phyloP scores from a whole-genome alignment of 1,284 basidiomycete genomes.

The Ganoderma meredithae region DNA sequence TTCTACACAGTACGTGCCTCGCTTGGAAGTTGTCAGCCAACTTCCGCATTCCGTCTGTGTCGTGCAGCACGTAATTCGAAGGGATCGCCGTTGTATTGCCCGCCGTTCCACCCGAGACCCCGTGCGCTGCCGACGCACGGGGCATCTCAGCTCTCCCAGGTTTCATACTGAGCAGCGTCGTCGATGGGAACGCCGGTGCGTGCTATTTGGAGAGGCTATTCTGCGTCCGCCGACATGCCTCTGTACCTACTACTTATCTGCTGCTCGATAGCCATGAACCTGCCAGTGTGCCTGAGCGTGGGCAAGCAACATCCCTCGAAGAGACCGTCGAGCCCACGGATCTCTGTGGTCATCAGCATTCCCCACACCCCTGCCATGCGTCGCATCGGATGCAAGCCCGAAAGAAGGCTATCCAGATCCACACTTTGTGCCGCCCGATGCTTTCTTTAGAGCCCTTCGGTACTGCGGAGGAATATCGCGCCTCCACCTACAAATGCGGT shows the following conservation, averaged over 20 bases:
- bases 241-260: not conserved
- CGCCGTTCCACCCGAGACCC: not conserved
- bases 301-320: not conserved
- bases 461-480: constrained; percentile 22
- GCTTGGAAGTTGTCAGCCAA: not conserved
- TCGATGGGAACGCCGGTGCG: constrained; percentile 2
- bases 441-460: constrained; percentile 12
- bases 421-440: not conserved
- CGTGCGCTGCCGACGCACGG: not conserved
- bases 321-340: not conserved
- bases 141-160: not conserved
- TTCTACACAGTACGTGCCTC: not conserved
- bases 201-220: not conserved
- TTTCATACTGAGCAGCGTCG: not conserved
- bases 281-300: not conserved
- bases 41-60: not conserved
- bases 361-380: not conserved
- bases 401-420: not conserved
- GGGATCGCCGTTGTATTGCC: not conserved
- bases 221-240: not conserved
- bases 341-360: not conserved
- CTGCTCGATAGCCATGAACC: not conserved
- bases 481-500: not conserved
- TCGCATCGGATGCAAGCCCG: constrained; percentile 1
- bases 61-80: not conserved